Evolutionary conservation across 2,329 filamentous ascomycete species (phyloP), one percentile per base, ranked within the genome.

Genomic region (Dactylellina haptotyla): DNA sequence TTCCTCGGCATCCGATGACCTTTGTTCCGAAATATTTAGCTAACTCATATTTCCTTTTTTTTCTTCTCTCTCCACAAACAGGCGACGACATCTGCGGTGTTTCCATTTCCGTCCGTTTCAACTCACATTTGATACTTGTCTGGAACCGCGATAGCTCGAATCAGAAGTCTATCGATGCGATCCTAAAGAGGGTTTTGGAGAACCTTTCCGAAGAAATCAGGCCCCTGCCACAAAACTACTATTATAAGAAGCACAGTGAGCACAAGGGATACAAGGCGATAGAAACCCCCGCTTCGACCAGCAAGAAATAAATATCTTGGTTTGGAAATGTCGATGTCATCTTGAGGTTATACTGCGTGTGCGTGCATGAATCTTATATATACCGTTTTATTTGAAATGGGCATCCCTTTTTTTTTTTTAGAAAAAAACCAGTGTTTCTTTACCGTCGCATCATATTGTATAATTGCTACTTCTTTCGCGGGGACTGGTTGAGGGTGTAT

Each of bases 141-240:
- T 98, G 94, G 94, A 95, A 97, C 83, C 91, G 95, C 75, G 90
- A 96, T 79, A 89, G 89, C 20, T 89, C 88, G 72, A 93, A 95
- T 81, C 85, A 91, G 79, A 88, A 87, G 77, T 95, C 92, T 4
- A 87, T 95, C 77, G 88, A 94, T 79, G 87, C 84, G 75, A 85
- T 97, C 71, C 85, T 93, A 53, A 83, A 87, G 75, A 89, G 87
- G 51, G 88, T 97, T 58, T 83, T 96, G 51, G 86, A 89, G 57
- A 87, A 91, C 76, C 83, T 97, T 28, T 89, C 89, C 4, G 82
- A 85, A 0, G 90, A 95, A 79, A 82, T 96, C 76, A 84, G 84
- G 69, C 92, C 92, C 39, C 90, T 90, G 82, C 82, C 82, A 26
- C 82, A 84, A 34, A 82, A 82, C 39, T 83, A 81, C 4, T 89